Base-by-base conservation (phyloP, 2,329 filamentous ascomycete species). In the Orbilia javanica region DNA sequence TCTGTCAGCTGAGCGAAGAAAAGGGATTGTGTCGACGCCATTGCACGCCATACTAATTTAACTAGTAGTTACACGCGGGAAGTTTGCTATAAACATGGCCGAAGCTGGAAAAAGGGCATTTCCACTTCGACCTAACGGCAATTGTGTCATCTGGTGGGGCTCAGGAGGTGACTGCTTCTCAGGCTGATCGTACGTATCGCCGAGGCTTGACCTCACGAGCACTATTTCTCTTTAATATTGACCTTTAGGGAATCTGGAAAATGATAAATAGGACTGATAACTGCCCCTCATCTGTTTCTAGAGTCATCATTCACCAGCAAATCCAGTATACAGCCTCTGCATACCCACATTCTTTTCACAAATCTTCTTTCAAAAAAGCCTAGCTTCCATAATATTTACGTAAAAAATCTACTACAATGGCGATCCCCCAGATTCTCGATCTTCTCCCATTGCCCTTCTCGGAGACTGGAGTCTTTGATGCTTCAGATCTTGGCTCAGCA, bases 371-470 rank as follows among this genome's bases (percentile, higher is more conserved):
- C 29, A 31, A 31, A 31, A 31, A 7, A 6, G 7, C 13, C 34
- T 11, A 11, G 13, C 13, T 11, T 11, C 4, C 18, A 25, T 1
- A 25, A 52, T n/a, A 13, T 52, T 27, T 29, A 52, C n/a, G n/a
- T n/a, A n/a, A 3, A 39, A 39, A 11, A 13, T 39, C 13, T n/a
- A n/a, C n/a, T 6, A 10, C 27, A 53, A 53, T 34, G 50, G n/a
- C 50, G 18, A 53, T 53, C n/a, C 50, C 50, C 3, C 50, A 53
- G 10, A 53, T 53, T 18, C 50, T 53, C 13, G 50, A 53, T 27
- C 27, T 53, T 11, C 50, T 53, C 10, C 27, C 50, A 5, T 18
- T 53, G 13, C 50, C 50, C 2, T 31, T 31, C 8, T 53, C 50
- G 7, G 22, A n/a, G 7, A 53, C 50, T 13, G 50, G 50, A 6